Evolutionary conservation across 2,329 filamentous ascomycete species (phyloP), one percentile per base, ranked within the genome.

Genomic region (Rhinocladiella similis): DNA sequence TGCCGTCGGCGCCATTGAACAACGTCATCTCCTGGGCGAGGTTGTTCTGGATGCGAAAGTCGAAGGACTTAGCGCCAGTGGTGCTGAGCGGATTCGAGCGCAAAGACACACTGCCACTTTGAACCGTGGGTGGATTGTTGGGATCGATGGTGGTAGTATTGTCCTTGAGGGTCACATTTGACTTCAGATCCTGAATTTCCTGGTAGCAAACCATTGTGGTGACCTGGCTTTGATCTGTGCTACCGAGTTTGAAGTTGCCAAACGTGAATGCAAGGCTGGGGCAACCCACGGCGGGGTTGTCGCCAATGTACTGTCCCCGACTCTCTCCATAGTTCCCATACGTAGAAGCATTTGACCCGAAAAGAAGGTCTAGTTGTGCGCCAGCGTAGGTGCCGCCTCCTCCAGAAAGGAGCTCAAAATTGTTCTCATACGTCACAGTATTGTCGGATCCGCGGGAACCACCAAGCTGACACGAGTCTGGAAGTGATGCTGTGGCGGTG

Each of bases 1-100:
- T 60, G 20, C 33, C 52, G 25, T 36, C 52, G 20, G 43, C 49
- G n/a, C 55, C 57, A n/a, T 54, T 54, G 45, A 65, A 64, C 42
- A 54, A 35, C 13, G 57, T 57, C 51, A 63, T 54, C 45, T 63
- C 56, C 20, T 60, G 56, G 19, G 59, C 61, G 18, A 66, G 55
- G 47, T 65, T 66, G 41, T 62, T 61, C 45, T 66, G 56, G 36
- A 66, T 66, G 27, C 62, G 63, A 39, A 65, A 64, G 38, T 65
- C 59, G 50, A 65, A 65, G 2, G 56, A 55, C 18, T 60, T 59
- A 18, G 49, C 42, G n/a, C 47, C 50, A 12, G 42, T 62, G 33
- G 38, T 60, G 20, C 51, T 57, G 49, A 45, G 42, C 2, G 63
- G 62, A 54, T 65, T 66, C 5, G 51, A 47, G 19, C 59, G 53